Percentiles rank a stretch among this genome's conserved stretches.
Conservation (phyloP, 306 rosid species). For the Castanospermum australe region DNA sequence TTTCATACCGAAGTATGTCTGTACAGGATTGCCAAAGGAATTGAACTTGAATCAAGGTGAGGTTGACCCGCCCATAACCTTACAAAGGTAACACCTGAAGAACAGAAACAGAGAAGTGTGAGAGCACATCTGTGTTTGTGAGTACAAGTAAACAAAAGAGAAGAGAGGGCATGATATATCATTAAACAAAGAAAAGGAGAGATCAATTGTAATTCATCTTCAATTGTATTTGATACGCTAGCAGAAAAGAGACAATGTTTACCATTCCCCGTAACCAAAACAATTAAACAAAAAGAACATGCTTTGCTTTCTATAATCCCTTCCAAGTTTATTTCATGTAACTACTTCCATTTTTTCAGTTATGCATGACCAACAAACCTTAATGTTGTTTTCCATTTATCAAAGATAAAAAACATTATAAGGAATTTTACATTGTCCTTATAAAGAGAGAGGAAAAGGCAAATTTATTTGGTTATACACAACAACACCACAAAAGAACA, state of each 20-base stretch:
- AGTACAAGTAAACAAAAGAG: constrained; percentile 12
- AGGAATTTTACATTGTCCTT: too few relatives aligned
- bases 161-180: constrained; percentile 4
- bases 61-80: constrained; percentile 80
- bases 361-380: background rate
- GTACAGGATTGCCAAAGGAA: constrained; percentile 71
- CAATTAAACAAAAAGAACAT: background rate
- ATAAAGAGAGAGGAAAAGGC: too few relatives aligned
- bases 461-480: too few relatives aligned
- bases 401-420: background rate
- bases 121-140: background rate
- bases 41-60: constrained; percentile 36
- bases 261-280: background rate
- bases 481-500: too few relatives aligned
- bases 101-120: constrained; percentile 24
- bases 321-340: constrained; percentile 7
- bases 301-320: background rate
- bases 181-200: background rate
- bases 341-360: background rate
- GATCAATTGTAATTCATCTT: background rate
- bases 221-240: constrained; percentile 1
- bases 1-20: constrained; percentile 52
- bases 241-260: constrained; percentile 19
- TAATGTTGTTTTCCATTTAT: background rate
- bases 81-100: constrained; percentile 54